A percentile compares a stretch with the other conserved stretches of the same genome.
Conservation (phyloP, 2,329 filamentous ascomycete species). For the Thelonectria blattea region DNA sequence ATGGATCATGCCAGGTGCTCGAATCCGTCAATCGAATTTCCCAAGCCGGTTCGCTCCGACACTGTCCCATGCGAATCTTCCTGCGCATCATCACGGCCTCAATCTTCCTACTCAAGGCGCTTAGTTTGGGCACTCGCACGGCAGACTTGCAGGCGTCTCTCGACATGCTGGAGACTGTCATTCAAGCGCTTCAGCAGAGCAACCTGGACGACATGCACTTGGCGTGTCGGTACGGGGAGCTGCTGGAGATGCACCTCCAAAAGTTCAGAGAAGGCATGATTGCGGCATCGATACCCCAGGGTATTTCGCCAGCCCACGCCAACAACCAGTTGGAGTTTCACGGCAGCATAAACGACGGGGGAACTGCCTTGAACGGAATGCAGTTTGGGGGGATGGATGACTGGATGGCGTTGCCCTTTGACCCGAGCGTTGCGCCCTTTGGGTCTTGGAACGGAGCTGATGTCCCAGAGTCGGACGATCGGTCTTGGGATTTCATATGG, state of each 20-base stretch:
- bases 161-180: constrained; percentile 13
- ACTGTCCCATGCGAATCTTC: constrained; percentile 59
- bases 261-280: constrained; percentile 21
- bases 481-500: constrained; percentile 19
- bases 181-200: constrained; percentile 11
- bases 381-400: neutral
- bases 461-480: constrained; percentile 11
- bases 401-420: constrained; percentile 18
- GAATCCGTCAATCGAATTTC: constrained; percentile 55
- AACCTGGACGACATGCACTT: constrained; percentile 28
- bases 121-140: constrained; percentile 20
- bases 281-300: constrained; percentile 13
- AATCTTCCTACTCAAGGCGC: constrained; percentile 56
- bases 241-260: constrained; percentile 21
- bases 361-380: neutral
- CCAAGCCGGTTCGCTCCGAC: constrained; percentile 53
- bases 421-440: constrained; percentile 16
- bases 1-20: constrained; percentile 58
- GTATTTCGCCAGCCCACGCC: neutral
- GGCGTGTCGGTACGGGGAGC: constrained; percentile 22
- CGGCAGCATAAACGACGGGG: neutral
- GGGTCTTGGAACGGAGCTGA: constrained; percentile 10
- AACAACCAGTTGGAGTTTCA: neutral
- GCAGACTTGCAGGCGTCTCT: constrained; percentile 21
- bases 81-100: constrained; percentile 60